Conservation (phyloP, 2,329 filamentous ascomycete genomes). For the Leptodontidium sp. region DNA sequence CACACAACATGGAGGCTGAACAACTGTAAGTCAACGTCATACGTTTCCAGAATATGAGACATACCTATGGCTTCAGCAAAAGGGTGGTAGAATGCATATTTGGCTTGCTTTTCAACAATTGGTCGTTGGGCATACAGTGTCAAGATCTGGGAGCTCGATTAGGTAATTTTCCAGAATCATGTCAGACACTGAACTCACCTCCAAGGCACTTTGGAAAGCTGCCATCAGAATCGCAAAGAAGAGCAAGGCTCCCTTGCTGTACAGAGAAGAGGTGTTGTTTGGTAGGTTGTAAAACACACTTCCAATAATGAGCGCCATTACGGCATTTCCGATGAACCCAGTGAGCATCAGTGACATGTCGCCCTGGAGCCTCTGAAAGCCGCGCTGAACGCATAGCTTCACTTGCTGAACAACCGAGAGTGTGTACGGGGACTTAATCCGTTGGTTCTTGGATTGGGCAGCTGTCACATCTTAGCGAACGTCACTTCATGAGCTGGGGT, state of each 20-base stretch:
- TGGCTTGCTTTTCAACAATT: conserved; percentile 78
- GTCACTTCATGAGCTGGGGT: not conserved
- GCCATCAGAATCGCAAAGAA: conserved; percentile 76
- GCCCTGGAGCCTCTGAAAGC: conserved; percentile 77
- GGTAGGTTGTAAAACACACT: conserved; percentile 70
- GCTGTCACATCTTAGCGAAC: conserved; percentile 29
- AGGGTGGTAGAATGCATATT: conserved; percentile 90
- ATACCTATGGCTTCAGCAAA: conserved; percentile 68
- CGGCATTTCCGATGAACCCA: conserved; percentile 39
- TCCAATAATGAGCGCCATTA: conserved; percentile 69
- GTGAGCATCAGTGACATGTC: conserved; percentile 76
- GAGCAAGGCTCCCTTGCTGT: conserved; percentile 66
- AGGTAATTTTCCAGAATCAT: not conserved
- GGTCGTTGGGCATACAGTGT: conserved; percentile 88
- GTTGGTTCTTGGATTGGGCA: conserved; percentile 47
- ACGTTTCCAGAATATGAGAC: not conserved
- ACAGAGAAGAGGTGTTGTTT: conserved; percentile 63
- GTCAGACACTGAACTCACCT: conserved; percentile 48
- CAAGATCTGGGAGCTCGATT: conserved; percentile 69
- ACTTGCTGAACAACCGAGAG: conserved; percentile 81
- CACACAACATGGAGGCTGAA: conserved; percentile 60
- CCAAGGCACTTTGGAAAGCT: conserved; percentile 66
- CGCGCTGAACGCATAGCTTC: conserved; percentile 80
- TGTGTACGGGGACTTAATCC: conserved; percentile 81
- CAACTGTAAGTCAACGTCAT: conserved; percentile 52